These are phyloP conservation scores for Psilocybe sp. DNA, from an alignment of 768 basidiomycete species.

Conservation along the genomic window DNA sequence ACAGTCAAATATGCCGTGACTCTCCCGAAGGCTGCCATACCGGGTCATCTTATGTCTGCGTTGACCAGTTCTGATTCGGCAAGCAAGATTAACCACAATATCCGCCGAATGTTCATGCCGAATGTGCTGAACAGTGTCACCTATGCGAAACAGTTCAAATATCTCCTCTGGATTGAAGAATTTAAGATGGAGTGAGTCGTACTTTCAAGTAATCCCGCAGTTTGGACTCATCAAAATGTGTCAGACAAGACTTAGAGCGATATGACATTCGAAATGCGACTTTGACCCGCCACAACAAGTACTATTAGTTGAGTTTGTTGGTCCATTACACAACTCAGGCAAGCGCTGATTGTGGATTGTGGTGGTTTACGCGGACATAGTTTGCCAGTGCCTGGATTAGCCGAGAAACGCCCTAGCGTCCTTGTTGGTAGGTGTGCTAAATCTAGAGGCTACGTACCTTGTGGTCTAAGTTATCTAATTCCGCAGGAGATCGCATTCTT, in stretches of 20 bases:
- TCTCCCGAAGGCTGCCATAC: slow-evolving; percentile 41
- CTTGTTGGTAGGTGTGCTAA: slow-evolving; percentile 42
- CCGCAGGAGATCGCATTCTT: slow-evolving; percentile 50
- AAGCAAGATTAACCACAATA: slow-evolving; percentile 24
- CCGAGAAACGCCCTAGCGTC: slow-evolving; percentile 57
- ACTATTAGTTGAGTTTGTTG: slow-evolving; percentile 35
- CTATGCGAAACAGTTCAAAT: slow-evolving; percentile 46
- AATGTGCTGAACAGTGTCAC: slow-evolving; percentile 29
- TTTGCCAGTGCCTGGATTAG: slow-evolving; percentile 39
- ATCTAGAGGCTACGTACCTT: not conserved
- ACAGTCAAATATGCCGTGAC: slow-evolving; percentile 38
- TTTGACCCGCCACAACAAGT: slow-evolving; percentile 25
- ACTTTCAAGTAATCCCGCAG: no score
- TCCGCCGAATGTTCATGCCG: slow-evolving; percentile 40
- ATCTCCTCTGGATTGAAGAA: slow-evolving; percentile 57
- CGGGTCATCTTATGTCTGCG: slow-evolving; percentile 25
- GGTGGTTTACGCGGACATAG: no score
- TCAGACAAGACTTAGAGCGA: slow-evolving; percentile 37
- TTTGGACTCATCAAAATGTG: not conserved
- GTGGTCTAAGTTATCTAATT: not conserved
- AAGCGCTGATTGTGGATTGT: not conserved
- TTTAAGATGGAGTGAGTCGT: slow-evolving; percentile 37
- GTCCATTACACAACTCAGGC: not conserved
- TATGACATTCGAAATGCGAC: slow-evolving; percentile 33
- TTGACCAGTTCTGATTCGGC: slow-evolving; percentile 26